Evolutionary conservation across 306 rosid genomes (phyloP).

Genomic region (Cucumis hystrix): DNA sequence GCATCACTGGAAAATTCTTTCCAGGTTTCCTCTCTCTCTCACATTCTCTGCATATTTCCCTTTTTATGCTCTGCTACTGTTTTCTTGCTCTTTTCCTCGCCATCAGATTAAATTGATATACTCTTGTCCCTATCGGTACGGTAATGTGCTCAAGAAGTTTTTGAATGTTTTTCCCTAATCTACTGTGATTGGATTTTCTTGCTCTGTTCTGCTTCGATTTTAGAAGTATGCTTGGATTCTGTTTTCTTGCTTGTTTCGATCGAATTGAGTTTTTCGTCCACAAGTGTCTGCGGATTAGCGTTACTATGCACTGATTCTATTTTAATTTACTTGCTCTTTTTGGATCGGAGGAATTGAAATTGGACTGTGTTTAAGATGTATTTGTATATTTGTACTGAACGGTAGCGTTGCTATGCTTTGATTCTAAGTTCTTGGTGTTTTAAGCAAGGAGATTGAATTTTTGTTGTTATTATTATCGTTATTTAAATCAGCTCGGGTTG

Average conservation of each 20-base stretch:
- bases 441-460: neutral
- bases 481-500: conserved; percentile 35
- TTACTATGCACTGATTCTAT: neutral
- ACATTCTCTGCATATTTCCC: neutral
- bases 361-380: neutral
- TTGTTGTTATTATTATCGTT: neutral
- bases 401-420: neutral
- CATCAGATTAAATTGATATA: neutral
- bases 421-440: neutral
- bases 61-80: neutral
- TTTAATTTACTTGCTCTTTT: neutral
- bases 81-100: neutral
- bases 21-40: conserved; percentile 33
- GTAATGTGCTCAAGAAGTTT: neutral
- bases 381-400: neutral
- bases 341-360: neutral
- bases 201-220: too few relatives aligned
- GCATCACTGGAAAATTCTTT: conserved; percentile 68
- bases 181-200: too few relatives aligned
- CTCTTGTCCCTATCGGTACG: neutral
- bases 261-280: too few relatives aligned
- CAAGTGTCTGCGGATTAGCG: too few relatives aligned
- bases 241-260: too few relatives aligned
- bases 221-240: too few relatives aligned
- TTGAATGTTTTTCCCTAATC: neutral